Evolutionary conservation across 2,329 filamentous ascomycete genomes (phyloP), one percentile per base, ranked within the genome.

Genomic region (Botrytis galanthina): DNA sequence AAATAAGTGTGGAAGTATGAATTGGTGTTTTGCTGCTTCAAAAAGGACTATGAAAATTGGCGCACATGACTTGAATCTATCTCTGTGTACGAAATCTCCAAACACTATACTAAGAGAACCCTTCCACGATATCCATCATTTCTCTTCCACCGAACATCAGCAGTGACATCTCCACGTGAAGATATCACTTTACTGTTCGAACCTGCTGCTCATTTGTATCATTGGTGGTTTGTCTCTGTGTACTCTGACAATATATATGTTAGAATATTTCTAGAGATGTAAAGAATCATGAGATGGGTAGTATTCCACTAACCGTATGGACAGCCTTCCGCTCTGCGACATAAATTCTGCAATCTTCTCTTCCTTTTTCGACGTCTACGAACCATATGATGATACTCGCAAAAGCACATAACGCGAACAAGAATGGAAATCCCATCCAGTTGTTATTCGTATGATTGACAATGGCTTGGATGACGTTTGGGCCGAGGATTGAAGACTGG

Each of bases 391-490:
- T 78, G 32, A 84, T 80, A 77, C 82, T 83, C 0, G 83, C 82
- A 9, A 76, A 78, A 1, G 78, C 63, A 48, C 82, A 83, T 5
- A 84, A 77, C 1, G 82, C 78, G 71, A 84, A 84, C 1, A 84
- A 75, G 61, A 84, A 84, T 7, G 82, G 83, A 69, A 84, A 84
- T 7, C 83, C 83, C 80, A 83, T 83, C 83, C 83, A 84, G 48
- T 83, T 83, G 59, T 84, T 84, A 42, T 82, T 81, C 0, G 82
- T 82, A 46, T 78, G 70, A 67, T 84, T 83, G 69, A 84, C 83
- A 39, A 84, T 84, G 4, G 82, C 83, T 76, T 84, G 83, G 20
- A 84, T 81, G 44, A 84, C 82, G 61, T 83, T 83, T 18, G 83
- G 83, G 0, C 83, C 83, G 62, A 84, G 83, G 35, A 84, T 83